Conservation (phyloP, 1,139 yeast genomes). For the Tardiomyces depauwii region DNA sequence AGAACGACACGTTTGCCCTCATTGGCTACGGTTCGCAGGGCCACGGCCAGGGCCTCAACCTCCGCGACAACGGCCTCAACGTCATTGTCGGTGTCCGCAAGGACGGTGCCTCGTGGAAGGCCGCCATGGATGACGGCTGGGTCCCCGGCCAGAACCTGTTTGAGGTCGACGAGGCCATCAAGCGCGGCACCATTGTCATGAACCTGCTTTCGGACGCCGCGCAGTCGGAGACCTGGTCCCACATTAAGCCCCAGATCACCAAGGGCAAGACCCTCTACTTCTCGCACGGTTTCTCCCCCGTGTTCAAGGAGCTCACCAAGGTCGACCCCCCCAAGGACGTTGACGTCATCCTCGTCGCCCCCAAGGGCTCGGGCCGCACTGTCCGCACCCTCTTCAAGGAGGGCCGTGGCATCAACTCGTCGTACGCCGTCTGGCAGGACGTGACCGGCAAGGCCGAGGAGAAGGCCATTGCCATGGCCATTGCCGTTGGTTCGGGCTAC, state of each 20-base stretch:
- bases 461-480: constrained; percentile 96
- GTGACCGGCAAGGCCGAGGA: constrained; percentile 99
- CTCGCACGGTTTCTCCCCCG: constrained; percentile 99
- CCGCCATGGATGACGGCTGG: constrained; percentile 99
- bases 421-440: constrained; percentile 98
- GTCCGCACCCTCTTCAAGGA: constrained; percentile 98
- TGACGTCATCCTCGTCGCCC: constrained; percentile 97
- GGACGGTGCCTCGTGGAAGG: constrained; percentile 99
- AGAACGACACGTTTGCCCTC: constrained; percentile 92
- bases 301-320: constrained; percentile 92
- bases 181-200: constrained; percentile 89
- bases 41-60: constrained; percentile 98
- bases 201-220: constrained; percentile 98
- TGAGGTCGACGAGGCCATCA: constrained; percentile 86
- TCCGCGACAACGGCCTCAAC: constrained; percentile 97
- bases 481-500: constrained; percentile 99
- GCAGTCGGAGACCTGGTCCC: constrained; percentile 95
- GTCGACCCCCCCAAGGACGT: constrained; percentile 92
- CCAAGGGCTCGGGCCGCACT: constrained; percentile 99
- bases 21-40: constrained; percentile 99
- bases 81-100: constrained; percentile 98
- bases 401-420: constrained; percentile 99
- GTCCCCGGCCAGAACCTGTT: constrained; percentile 98
- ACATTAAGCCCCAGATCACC: constrained; percentile 82
- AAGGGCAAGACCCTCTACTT: constrained; percentile 97